Percentiles rank a stretch among this genome's conserved stretches.
phyloP scores from a whole-genome alignment of 73 alveolate species.

The Tetrahymena malaccensis region DNA sequence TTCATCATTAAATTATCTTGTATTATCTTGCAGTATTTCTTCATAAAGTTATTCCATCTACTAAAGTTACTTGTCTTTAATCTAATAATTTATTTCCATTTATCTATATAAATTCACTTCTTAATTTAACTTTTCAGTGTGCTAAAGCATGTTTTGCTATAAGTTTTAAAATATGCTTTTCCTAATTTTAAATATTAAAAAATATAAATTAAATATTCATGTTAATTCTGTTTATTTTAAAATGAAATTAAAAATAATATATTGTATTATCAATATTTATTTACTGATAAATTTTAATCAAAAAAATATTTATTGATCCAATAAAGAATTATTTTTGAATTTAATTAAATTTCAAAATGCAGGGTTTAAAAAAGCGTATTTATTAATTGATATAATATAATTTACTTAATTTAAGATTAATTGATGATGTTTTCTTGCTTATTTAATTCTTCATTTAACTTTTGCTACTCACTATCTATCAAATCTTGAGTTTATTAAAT shows the following conservation, averaged over 20 bases:
- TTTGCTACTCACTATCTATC: not conserved
- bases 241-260: too few relatives aligned
- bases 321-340: too few relatives aligned
- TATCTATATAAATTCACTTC: not conserved
- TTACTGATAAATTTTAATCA: too few relatives aligned
- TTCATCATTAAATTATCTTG: not conserved
- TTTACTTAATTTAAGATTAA: not conserved
- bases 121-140: not conserved
- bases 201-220: too few relatives aligned
- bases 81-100: not conserved
- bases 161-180: not conserved
- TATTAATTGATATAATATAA: too few relatives aligned
- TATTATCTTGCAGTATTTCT: not conserved
- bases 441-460: not conserved
- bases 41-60: not conserved
- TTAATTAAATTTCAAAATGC: too few relatives aligned
- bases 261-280: too few relatives aligned
- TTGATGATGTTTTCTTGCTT: not conserved
- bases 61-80: not conserved
- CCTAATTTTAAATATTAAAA: not conserved
- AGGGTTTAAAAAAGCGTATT: too few relatives aligned
- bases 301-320: too few relatives aligned
- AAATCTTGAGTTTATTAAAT: not conserved
- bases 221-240: too few relatives aligned
- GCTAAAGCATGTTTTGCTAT: not conserved